Evolutionary conservation across 345 rosid genomes (phyloP).

Genomic region (Capsella bursapastoris): DNA sequence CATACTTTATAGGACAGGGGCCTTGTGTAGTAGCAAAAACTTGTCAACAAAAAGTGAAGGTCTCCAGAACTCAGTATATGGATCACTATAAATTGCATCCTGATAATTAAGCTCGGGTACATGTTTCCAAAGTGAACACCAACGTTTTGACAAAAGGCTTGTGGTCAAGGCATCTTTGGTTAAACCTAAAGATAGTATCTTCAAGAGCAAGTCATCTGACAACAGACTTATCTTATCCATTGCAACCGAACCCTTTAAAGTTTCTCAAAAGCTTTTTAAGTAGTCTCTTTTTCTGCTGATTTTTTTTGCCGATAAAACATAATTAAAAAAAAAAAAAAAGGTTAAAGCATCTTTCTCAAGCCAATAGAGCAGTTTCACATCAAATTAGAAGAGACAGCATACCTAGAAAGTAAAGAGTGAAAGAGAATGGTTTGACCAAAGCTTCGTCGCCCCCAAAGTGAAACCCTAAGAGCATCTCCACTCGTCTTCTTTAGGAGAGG

Average conservation of each 20-base stretch:
- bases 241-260: background rate
- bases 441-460: too few species aligned
- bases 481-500: too few species aligned
- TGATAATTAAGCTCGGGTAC: background rate
- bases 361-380: background rate
- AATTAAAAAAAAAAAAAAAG: too few species aligned
- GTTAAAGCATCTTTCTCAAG: background rate
- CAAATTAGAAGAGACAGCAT: too few species aligned
- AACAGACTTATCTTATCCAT: slow-evolving; percentile 28
- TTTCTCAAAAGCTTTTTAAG: background rate
- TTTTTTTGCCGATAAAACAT: background rate
- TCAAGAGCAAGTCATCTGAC: slow-evolving; percentile 24
- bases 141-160: slow-evolving; percentile 31
- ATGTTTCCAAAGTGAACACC: slow-evolving; percentile 21
- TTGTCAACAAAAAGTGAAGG: background rate
- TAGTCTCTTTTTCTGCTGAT: background rate
- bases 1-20: background rate
- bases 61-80: background rate
- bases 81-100: background rate
- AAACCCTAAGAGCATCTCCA: too few species aligned
- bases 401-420: too few species aligned
- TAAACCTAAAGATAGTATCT: slow-evolving; percentile 6
- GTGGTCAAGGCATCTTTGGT: slow-evolving; percentile 19
- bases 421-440: too few species aligned
- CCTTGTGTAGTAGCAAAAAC: background rate